phyloP scores from a whole-genome alignment of 768 basidiomycete species.

The Mycena metata region DNA sequence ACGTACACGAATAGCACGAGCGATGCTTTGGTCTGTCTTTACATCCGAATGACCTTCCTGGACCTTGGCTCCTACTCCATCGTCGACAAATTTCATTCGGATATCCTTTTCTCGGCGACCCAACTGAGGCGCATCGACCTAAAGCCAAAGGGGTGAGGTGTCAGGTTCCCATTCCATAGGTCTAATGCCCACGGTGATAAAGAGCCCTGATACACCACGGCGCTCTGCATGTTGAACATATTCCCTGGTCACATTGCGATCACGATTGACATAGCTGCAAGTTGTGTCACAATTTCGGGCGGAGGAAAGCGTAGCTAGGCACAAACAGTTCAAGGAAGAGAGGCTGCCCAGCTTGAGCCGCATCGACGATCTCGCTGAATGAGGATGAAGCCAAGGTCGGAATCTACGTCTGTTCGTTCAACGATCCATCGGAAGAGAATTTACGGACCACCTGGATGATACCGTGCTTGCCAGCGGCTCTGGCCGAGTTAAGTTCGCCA shows the following conservation, averaged over 20 bases:
- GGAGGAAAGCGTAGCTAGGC: background rate
- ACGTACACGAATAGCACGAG: slow-evolving; percentile 90
- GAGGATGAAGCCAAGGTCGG: slow-evolving; percentile 96
- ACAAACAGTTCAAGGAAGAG: slow-evolving; percentile 89
- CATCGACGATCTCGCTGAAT: slow-evolving; percentile 96
- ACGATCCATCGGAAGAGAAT: slow-evolving; percentile 15
- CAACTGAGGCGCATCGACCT: slow-evolving; percentile 89
- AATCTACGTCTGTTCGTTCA: slow-evolving; percentile 66
- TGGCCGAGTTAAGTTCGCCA: slow-evolving; percentile 91
- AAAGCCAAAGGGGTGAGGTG: background rate
- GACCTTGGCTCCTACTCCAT: slow-evolving; percentile 65
- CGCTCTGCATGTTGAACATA: slow-evolving; percentile 92
- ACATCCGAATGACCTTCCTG: slow-evolving; percentile 68
- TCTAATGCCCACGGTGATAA: slow-evolving; percentile 82
- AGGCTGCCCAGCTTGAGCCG: slow-evolving; percentile 80
- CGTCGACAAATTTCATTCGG: slow-evolving; percentile 94
- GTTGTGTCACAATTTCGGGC: slow-evolving; percentile 6
- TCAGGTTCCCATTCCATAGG: background rate
- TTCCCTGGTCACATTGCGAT: slow-evolving; percentile 85
- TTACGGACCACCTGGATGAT: slow-evolving; percentile 63
- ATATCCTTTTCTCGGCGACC: slow-evolving; percentile 97
- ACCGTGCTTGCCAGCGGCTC: slow-evolving; percentile 85
- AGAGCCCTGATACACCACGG: slow-evolving; percentile 92
- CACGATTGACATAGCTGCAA: slow-evolving; percentile 89
- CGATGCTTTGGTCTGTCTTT: slow-evolving; percentile 91